phyloP scores from a whole-genome alignment of 768 basidiomycete genomes.

The Xanthoconium stramineum region DNA sequence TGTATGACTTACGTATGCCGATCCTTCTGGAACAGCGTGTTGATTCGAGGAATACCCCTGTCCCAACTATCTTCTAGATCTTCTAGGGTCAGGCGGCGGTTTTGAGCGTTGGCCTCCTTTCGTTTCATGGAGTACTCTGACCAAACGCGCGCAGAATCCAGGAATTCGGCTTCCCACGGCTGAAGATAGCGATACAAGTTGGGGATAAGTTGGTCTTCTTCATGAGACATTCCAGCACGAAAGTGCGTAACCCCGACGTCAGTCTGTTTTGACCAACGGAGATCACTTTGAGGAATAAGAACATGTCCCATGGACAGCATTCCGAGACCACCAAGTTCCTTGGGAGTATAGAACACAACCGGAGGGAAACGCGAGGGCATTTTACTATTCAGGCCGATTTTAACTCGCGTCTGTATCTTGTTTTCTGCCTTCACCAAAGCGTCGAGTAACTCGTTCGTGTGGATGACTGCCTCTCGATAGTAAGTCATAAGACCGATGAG shows the following conservation, averaged over 20 bases:
- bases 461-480: slow-evolving; percentile 96
- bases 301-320: slow-evolving; percentile 99
- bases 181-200: slow-evolving; percentile 96
- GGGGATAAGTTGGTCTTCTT: slow-evolving; percentile 92
- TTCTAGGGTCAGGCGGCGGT: slow-evolving; percentile 93
- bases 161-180: slow-evolving; percentile 96
- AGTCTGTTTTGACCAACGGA: slow-evolving; percentile 98
- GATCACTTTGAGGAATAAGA: slow-evolving; percentile 94
- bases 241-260: slow-evolving; percentile 98
- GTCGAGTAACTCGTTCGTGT: slow-evolving; percentile 95
- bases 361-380: slow-evolving; percentile 99
- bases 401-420: slow-evolving; percentile 99
- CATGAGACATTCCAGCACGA: slow-evolving; percentile 98
- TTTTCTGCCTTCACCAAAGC: slow-evolving; percentile 98
- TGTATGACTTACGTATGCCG: slow-evolving; percentile 69
- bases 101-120: slow-evolving; percentile 99
- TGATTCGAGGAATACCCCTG: slow-evolving; percentile 97
- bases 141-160: slow-evolving; percentile 99
- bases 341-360: slow-evolving; percentile 93
- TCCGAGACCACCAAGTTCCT: slow-evolving; percentile 97
- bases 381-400: slow-evolving; percentile 98
- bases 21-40: slow-evolving; percentile 98
- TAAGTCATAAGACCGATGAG: slow-evolving; percentile 97
- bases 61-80: slow-evolving; percentile 99
- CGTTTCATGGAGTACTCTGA: slow-evolving; percentile 99